These are phyloP conservation scores for Pythium rishiriense DNA, from an alignment of 352 stramenopile genomes.

Conservation along the genomic window DNA sequence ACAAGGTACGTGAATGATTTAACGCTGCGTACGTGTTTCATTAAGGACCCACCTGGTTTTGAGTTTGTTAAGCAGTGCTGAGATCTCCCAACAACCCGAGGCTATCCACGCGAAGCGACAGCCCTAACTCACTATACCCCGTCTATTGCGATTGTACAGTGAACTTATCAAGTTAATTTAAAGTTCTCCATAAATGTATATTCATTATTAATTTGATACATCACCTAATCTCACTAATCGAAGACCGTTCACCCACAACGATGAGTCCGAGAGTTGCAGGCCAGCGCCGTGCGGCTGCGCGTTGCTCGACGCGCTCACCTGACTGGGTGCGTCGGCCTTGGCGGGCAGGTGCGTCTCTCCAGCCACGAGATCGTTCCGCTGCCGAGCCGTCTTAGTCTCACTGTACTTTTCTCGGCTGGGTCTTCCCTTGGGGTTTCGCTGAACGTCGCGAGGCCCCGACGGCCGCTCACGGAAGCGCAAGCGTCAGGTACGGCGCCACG, in stretches of 20 bases:
- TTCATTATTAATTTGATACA: neutral
- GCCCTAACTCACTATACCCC: neutral
- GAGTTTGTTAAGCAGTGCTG: neutral
- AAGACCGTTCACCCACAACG: too few relatives aligned
- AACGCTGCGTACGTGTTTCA: too few relatives aligned
- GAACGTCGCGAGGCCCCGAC: neutral
- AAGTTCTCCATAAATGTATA: neutral
- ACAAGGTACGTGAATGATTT: neutral
- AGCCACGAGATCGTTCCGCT: neutral
- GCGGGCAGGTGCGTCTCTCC: too few relatives aligned
- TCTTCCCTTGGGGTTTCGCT: neutral
- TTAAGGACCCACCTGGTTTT: neutral
- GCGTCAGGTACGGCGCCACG: slow-evolving; percentile 24
- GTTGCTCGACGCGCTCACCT: neutral
- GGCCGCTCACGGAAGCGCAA: slow-evolving; percentile 3
- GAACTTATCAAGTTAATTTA: neutral
- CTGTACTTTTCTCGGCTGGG: neutral
- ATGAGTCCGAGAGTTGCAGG: too few relatives aligned
- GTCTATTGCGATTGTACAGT: neutral
- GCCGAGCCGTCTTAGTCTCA: neutral
- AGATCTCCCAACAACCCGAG: neutral
- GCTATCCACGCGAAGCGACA: neutral
- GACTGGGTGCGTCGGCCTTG: too few relatives aligned
- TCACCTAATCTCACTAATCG: neutral
- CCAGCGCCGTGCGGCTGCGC: too few relatives aligned